Evolutionary conservation across 2,329 filamentous ascomycete species (phyloP).

Genomic region (Fusarium sp.): DNA sequence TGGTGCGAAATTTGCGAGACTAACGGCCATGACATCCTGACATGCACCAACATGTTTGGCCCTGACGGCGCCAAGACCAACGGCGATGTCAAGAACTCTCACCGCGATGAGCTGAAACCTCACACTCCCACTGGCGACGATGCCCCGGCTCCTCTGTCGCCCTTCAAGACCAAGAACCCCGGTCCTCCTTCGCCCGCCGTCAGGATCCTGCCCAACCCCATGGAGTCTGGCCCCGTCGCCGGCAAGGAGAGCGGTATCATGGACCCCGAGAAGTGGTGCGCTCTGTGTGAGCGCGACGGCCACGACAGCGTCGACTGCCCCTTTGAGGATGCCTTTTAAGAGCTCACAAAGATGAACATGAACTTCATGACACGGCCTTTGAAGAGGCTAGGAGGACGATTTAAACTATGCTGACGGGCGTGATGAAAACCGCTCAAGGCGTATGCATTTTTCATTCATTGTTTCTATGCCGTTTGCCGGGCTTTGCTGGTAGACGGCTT

Average conservation of each 20-base stretch:
- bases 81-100: conserved; percentile 45
- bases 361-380: conserved; percentile 34
- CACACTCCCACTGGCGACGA: conserved; percentile 59
- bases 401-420: conserved; percentile 38
- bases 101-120: conserved; percentile 53
- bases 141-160: conserved; percentile 67
- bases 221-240: conserved; percentile 76
- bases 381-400: conserved; percentile 18
- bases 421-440: conserved; percentile 44
- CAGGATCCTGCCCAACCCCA: conserved; percentile 68
- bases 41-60: conserved; percentile 90
- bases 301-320: conserved; percentile 97
- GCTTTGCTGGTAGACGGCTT: conserved; percentile 30
- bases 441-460: conserved; percentile 28
- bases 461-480: conserved; percentile 24
- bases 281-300: conserved; percentile 93
- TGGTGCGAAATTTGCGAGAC: conserved; percentile 98
- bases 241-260: conserved; percentile 83
- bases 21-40: conserved; percentile 91
- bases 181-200: conserved; percentile 53
- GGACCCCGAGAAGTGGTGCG: conserved; percentile 94
- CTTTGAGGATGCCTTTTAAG: conserved; percentile 82
- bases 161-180: conserved; percentile 60
- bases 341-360: conserved; percentile 12
- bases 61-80: conserved; percentile 53